phyloP scores from a whole-genome alignment of 169 alveolate genomes.

The Plasmodium vinckei region DNA sequence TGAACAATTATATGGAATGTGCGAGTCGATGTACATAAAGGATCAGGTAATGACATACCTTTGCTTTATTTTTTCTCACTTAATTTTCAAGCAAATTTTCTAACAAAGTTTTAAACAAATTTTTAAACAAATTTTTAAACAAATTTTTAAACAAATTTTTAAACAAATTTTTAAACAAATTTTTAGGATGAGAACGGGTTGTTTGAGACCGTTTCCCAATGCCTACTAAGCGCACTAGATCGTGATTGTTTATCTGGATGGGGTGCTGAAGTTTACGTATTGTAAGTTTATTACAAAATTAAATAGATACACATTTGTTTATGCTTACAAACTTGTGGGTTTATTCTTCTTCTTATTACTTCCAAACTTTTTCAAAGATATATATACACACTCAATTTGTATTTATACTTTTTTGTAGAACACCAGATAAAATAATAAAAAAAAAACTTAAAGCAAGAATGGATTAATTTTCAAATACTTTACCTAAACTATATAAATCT shows the following conservation, averaged over 20 bases:
- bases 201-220: conserved; percentile 95
- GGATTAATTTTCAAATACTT: conserved; percentile 81
- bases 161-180: no score
- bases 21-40: conserved; percentile 95
- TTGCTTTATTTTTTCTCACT: not conserved
- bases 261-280: conserved; percentile 95
- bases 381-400: not conserved
- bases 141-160: no score
- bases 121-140: no score
- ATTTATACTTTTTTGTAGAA: conserved; percentile 55
- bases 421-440: conserved; percentile 89
- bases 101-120: no score
- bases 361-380: no score
- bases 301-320: conserved; percentile 4
- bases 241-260: conserved; percentile 98
- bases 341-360: no score
- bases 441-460: conserved; percentile 90
- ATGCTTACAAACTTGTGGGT: not conserved
- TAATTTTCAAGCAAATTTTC: not conserved
- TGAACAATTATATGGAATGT: conserved; percentile 96
- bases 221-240: conserved; percentile 95
- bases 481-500: not conserved
- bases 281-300: conserved; percentile 75
- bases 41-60: conserved; percentile 85
- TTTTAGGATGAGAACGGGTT: conserved; percentile 91